phyloP scores from a whole-genome alignment of 2,329 filamentous ascomycete species.

The Shiraia bambusicola region DNA sequence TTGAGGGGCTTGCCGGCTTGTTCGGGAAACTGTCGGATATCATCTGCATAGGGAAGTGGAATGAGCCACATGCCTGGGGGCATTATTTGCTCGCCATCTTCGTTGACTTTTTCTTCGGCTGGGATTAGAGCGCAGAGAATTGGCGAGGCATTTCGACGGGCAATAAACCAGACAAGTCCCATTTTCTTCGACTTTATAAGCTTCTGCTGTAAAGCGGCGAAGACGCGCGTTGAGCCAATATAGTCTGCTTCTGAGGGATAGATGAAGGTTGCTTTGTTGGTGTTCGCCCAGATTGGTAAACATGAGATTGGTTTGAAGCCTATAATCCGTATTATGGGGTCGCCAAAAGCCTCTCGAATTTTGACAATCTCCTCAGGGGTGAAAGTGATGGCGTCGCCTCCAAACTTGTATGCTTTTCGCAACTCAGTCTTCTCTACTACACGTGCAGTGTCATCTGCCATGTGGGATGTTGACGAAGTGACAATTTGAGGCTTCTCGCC shows the following conservation, averaged over 20 bases:
- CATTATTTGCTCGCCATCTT: slow-evolving; percentile 66
- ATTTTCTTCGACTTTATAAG: slow-evolving; percentile 77
- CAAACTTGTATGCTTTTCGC: slow-evolving; percentile 93
- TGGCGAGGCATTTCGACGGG: slow-evolving; percentile 77
- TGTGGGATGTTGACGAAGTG: slow-evolving; percentile 68
- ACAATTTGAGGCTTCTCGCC: slow-evolving; percentile 85
- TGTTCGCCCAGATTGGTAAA: slow-evolving; percentile 79
- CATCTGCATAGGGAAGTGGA: slow-evolving; percentile 85
- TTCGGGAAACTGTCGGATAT: slow-evolving; percentile 75
- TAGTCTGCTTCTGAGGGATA: slow-evolving; percentile 91
- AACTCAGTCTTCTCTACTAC: slow-evolving; percentile 79
- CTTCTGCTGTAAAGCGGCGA: slow-evolving; percentile 87
- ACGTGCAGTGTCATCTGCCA: slow-evolving; percentile 75
- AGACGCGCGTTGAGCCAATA: slow-evolving; percentile 88
- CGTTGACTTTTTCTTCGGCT: slow-evolving; percentile 64
- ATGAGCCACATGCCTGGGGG: slow-evolving; percentile 88
- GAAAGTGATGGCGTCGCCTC: slow-evolving; percentile 85
- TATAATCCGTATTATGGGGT: slow-evolving; percentile 81
- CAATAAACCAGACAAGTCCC: slow-evolving; percentile 85
- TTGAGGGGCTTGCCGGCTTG: slow-evolving; percentile 49
- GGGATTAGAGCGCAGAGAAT: slow-evolving; percentile 79
- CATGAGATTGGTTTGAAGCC: slow-evolving; percentile 83
- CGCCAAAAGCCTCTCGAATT: slow-evolving; percentile 73
- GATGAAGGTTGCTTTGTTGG: slow-evolving; percentile 86
- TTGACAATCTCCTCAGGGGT: slow-evolving; percentile 77